Evolutionary conservation across 352 stramenopile genomes (phyloP), one percentile per base, ranked within the genome.

Genomic region (Phytophthora vignae): DNA sequence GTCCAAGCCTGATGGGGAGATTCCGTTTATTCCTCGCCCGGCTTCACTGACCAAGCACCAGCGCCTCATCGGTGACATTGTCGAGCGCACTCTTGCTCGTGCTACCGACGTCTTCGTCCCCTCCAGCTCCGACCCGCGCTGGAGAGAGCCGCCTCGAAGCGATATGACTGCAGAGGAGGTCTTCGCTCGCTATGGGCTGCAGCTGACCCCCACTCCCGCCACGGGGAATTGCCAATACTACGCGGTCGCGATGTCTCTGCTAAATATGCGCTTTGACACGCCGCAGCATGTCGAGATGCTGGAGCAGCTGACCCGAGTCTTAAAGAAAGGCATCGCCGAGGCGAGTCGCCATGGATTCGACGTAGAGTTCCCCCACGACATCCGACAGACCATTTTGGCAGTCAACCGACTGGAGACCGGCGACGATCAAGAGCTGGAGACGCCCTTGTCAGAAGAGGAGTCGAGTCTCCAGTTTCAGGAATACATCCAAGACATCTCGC

Each of bases 201-300:
- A 60, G 14, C 4, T 2, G 42, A 31, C 60, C 33, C 10, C 19
- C 10, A 74, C 67, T 10, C 67, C 67, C 22, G 36, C 55, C 14
- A 74, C 61, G 1, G 61, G 67, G 1, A 74, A 71, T 48, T 70
- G 67, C 15, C 67, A 71, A 46, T 74, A 66, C 55, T 71, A 71
- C 31, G 54, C 60, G 65, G 21, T 71, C 10, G 67, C 67, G 6
- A 74, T 67, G 61, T 29, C 60, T 17, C 29, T 71, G 11, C 46
- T 74, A 1, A 22, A 63, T 8, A n/a, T 55, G 17, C 4, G 17
- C 15, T 71, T 71, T 21, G 55, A 71, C 29, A 58, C 61, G 11
- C 21, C 48, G 11, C 46, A 56, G 9, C 42, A 65, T 10, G 6
- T 62, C 50, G 31, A 62, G 4, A 29, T 17, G 1, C 60, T 70